phyloP scores from a whole-genome alignment of 768 basidiomycete species.

The Mycena latifolia region DNA sequence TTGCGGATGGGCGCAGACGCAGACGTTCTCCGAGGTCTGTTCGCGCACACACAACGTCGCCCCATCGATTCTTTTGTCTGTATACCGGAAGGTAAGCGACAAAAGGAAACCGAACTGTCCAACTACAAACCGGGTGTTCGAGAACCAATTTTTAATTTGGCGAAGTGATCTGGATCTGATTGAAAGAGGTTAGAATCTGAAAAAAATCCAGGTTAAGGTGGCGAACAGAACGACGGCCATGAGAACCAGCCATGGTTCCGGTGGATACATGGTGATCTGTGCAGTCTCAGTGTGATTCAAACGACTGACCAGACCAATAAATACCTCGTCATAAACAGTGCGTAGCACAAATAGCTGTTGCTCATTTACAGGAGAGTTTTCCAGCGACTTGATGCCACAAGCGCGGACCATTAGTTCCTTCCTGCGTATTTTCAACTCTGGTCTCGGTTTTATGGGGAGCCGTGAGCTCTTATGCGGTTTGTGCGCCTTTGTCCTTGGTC shows the following conservation, averaged over 20 bases:
- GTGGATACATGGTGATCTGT: constrained; percentile 68
- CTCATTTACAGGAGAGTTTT: constrained; percentile 67
- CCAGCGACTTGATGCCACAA: constrained; percentile 32
- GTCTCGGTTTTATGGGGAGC: constrained; percentile 25
- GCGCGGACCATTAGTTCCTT: constrained; percentile 35
- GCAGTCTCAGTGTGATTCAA: not conserved
- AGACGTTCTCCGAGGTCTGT: constrained; percentile 54
- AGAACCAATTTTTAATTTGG: constrained; percentile 78
- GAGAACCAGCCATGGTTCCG: constrained; percentile 70
- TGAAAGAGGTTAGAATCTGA: not conserved
- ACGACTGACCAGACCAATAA: no score
- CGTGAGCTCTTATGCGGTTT: constrained; percentile 29
- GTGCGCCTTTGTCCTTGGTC: constrained; percentile 31
- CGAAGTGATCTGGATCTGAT: constrained; percentile 21
- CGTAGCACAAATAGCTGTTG: constrained; percentile 69
- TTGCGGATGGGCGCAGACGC: constrained; percentile 62
- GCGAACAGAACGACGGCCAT: constrained; percentile 69
- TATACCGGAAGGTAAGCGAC: not conserved
- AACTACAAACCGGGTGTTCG: constrained; percentile 64
- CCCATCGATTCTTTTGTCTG: constrained; percentile 49
- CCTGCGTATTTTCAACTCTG: constrained; percentile 32
- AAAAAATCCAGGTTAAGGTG: constrained; percentile 49
- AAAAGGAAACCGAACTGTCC: not conserved
- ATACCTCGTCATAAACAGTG: constrained; percentile 73
- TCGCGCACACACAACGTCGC: constrained; percentile 48